A percentile compares a stretch with the other conserved stretches of the same genome.
Conservation (phyloP, 495 filamentous ascomycete genomes). For the Podospora fimiseda region DNA sequence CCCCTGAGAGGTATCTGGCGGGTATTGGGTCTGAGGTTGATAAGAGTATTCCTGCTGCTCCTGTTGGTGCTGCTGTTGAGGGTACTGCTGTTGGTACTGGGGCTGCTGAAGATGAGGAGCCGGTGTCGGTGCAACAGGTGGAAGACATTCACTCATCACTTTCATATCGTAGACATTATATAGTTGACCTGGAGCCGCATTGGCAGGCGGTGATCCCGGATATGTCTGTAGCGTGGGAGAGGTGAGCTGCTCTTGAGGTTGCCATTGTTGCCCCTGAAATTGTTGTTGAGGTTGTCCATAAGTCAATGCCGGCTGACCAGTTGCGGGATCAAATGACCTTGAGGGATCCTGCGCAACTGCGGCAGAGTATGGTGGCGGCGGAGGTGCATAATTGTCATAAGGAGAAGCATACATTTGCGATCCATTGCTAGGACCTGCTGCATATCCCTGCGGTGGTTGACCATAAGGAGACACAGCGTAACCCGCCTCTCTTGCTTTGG, state of each 20-base stretch:
- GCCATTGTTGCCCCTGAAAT: background rate
- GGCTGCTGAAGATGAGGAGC: background rate
- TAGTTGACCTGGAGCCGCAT: background rate
- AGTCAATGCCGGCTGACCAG: background rate
- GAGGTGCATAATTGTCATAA: background rate
- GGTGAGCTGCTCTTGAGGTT: background rate
- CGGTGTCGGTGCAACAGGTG: background rate
- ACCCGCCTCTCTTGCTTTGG: slow-evolving; percentile 35
- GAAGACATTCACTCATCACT: background rate
- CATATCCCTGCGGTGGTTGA: background rate
- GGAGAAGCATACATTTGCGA: background rate
- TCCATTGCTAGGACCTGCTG: background rate
- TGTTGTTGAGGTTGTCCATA: background rate
- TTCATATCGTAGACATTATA: background rate
- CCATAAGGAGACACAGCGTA: slow-evolving; percentile 23
- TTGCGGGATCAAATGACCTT: background rate
- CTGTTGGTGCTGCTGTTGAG: background rate
- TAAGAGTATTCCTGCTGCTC: background rate
- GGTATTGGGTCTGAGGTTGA: too few species aligned
- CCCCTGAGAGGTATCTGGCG: too few species aligned
- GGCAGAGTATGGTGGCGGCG: background rate
- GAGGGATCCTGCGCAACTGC: background rate
- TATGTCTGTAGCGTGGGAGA: background rate
- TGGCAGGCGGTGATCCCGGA: background rate
- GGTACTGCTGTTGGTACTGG: background rate